Base-by-base conservation (phyloP, 352 stramenopile genomes). In the Phytophthora uliginosa region DNA sequence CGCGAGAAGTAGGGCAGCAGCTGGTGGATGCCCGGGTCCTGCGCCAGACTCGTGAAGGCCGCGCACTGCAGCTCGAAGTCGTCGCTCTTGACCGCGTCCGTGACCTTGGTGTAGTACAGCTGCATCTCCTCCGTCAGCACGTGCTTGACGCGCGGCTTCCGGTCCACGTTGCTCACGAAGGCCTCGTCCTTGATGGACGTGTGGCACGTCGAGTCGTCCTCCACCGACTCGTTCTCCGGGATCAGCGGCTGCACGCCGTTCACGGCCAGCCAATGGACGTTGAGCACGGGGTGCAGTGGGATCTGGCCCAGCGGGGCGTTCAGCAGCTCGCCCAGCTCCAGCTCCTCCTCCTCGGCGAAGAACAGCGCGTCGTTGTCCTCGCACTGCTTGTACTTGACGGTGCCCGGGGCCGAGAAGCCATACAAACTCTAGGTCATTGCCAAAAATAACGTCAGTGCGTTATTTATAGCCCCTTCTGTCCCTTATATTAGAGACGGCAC, bases 51-150 rank as follows among this genome's bases (percentile, higher is more conserved):
- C 15, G 81, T 74, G 47, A 95, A 96, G 12, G 88, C 88, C 6
- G 90, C 89, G 42, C 88, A 85, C 74, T 95, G 87, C 47, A 90
- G 76, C 69, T 91, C 82, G 34, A 84, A 84, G 60, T 93, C 86
- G 68, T 88, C 85, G 66, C 82, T 85, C 64, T 95, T 93, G 62
- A 96, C 77, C 0, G 89, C 89, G 10, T 95, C 87, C 40, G 87
- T 96, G 53, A 96, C 86, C 63, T 93, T 96, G n/a, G 86, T 89
- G 63, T 93, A 97, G 78, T 96, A 97, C 7, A 97, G 68, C 64
- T 97, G 90, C 85, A 97, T 95, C 75, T 97, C 91, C 53, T 96
- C 86, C 4, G 90, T 95, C 40, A 97, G 76, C 61, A 95, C 87
- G 78, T 96, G 89, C 72, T 96, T 96, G 33, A 94, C 88, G 13